phyloP scores from a whole-genome alignment of 2,329 filamentous ascomycete species.

The Fusarium sp. region DNA sequence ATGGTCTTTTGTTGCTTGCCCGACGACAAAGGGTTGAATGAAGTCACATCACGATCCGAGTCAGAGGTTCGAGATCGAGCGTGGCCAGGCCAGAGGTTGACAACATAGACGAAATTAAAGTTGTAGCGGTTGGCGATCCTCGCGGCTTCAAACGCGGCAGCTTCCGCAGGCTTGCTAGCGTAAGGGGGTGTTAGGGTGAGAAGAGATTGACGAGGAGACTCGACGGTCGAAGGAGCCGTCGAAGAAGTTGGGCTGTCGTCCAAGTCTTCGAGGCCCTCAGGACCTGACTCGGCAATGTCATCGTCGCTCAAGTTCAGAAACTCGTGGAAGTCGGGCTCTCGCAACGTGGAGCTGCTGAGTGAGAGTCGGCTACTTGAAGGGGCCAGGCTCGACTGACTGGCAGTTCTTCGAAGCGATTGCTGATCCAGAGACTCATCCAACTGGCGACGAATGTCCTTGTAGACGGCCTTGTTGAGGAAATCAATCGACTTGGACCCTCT shows the following conservation, averaged over 20 bases:
- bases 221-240: slow-evolving; percentile 34
- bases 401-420: slow-evolving; percentile 38
- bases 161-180: slow-evolving; percentile 55
- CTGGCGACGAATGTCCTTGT: slow-evolving; percentile 41
- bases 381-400: slow-evolving; percentile 46
- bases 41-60: slow-evolving; percentile 13
- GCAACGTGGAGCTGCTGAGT: slow-evolving; percentile 51
- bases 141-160: slow-evolving; percentile 65
- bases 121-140: slow-evolving; percentile 66
- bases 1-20: slow-evolving; percentile 40
- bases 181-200: slow-evolving; percentile 59
- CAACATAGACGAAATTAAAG: slow-evolving; percentile 68
- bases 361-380: slow-evolving; percentile 42
- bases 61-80: slow-evolving; percentile 17
- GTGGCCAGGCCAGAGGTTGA: slow-evolving; percentile 65
- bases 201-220: slow-evolving; percentile 45
- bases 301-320: slow-evolving; percentile 67
- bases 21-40: slow-evolving; percentile 12
- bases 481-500: slow-evolving; percentile 44
- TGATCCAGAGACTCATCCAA: slow-evolving; percentile 41
- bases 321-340: slow-evolving; percentile 64
- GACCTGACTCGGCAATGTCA: slow-evolving; percentile 62
- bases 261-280: slow-evolving; percentile 30
- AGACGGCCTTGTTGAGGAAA: slow-evolving; percentile 41
- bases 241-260: slow-evolving; percentile 23